A percentile compares a stretch with the other conserved stretches of the same genome.
phyloP scores from a whole-genome alignment of 345 rosid genomes.

The Draba incana region DNA sequence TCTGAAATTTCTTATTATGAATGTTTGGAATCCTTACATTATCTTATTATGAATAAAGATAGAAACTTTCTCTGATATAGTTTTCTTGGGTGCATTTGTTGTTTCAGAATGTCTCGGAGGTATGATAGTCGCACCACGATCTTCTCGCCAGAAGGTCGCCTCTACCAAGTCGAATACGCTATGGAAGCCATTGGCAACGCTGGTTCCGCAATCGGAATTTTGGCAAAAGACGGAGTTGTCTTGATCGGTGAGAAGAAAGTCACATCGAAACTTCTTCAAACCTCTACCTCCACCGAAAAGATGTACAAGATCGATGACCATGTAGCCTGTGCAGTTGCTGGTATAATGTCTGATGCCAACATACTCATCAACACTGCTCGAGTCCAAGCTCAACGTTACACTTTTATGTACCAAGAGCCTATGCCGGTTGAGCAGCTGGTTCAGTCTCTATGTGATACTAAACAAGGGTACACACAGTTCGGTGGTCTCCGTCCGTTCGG shows the following conservation, averaged over 20 bases:
- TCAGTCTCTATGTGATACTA: slow-evolving; percentile 87
- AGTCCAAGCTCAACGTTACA: slow-evolving; percentile 88
- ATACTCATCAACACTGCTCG: slow-evolving; percentile 86
- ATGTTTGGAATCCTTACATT: no score
- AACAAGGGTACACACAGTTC: slow-evolving; percentile 92
- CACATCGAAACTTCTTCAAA: slow-evolving; percentile 87
- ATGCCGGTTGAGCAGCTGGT: slow-evolving; percentile 93
- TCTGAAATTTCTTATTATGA: no score
- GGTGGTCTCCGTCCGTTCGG: slow-evolving; percentile 94
- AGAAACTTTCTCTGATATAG: background rate
- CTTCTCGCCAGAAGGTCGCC: slow-evolving; percentile 97
- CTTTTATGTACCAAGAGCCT: slow-evolving; percentile 84
- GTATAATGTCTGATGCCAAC: slow-evolving; percentile 97
- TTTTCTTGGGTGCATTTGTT: background rate
- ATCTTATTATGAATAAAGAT: background rate
- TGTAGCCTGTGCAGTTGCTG: slow-evolving; percentile 89
- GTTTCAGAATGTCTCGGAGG: slow-evolving; percentile 76
- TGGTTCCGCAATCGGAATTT: slow-evolving; percentile 80
- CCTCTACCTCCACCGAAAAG: slow-evolving; percentile 82
- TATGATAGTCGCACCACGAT: slow-evolving; percentile 97
- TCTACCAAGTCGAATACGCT: slow-evolving; percentile 95
- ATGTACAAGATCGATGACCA: slow-evolving; percentile 98
- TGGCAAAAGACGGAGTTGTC: slow-evolving; percentile 86
- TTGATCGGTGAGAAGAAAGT: slow-evolving; percentile 95
- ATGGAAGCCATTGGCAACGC: slow-evolving; percentile 99